phyloP scores from a whole-genome alignment of 768 basidiomycete genomes.

The Suillus americanus region DNA sequence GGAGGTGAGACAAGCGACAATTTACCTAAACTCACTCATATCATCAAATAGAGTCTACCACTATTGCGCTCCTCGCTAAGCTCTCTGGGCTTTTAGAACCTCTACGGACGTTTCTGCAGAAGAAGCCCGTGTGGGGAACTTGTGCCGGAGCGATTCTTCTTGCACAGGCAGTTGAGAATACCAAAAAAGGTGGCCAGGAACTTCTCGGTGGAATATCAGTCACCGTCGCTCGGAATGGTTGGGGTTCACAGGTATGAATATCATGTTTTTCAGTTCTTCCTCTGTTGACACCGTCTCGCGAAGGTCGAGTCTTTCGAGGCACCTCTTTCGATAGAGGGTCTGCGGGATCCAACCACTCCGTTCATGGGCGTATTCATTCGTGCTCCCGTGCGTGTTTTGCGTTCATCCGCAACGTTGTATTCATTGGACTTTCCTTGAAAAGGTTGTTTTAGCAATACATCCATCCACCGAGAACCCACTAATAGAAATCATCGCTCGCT shows the following conservation, averaged over 20 bases:
- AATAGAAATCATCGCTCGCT: constrained; percentile 68
- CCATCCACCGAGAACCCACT: constrained; percentile 49
- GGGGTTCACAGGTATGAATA: constrained; percentile 80
- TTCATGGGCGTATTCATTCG: constrained; percentile 93
- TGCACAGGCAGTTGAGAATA: constrained; percentile 67
- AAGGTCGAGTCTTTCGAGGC: constrained; percentile 93
- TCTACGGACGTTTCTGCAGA: constrained; percentile 66
- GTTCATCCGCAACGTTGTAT: background rate
- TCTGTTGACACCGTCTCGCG: background rate
- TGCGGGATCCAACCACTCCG: constrained; percentile 57
- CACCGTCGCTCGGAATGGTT: constrained; percentile 84
- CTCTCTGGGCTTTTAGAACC: constrained; percentile 80
- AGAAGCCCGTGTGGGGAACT: constrained; percentile 89
- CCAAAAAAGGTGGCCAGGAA: constrained; percentile 87
- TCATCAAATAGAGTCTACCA: constrained; percentile 73
- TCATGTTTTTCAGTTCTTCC: background rate
- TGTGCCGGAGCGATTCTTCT: constrained; percentile 95
- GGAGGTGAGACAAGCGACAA: constrained; percentile 53
- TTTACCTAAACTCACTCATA: background rate
- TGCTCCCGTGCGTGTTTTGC: constrained; percentile 64
- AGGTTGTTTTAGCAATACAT: constrained; percentile 65
- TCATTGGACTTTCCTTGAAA: constrained; percentile 2
- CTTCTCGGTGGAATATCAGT: constrained; percentile 79
- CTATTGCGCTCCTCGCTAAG: constrained; percentile 77
- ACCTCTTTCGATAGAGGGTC: constrained; percentile 59